A percentile compares a stretch with the other conserved stretches of the same genome.
Evolutionary conservation across 169 alveolate species (phyloP).

Genomic region (Babesia sp.): DNA sequence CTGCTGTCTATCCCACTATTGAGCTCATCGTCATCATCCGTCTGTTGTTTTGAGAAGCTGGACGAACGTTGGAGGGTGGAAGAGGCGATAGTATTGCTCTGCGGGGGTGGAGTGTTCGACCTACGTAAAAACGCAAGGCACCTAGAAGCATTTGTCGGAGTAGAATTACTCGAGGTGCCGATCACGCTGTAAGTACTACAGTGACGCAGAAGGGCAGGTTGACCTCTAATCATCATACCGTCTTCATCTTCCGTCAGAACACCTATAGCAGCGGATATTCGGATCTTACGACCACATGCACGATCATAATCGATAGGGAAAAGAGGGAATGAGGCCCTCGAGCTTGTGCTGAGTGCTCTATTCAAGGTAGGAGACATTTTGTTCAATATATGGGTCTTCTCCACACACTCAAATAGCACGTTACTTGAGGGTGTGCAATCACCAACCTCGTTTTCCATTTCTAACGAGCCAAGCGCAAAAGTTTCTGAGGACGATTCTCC

Average conservation of each 20-base stretch:
- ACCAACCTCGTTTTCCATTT: no score
- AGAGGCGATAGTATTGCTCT: not conserved
- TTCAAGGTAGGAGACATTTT: not conserved
- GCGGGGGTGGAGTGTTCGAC: not conserved
- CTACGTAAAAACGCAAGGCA: slow-evolving; percentile 18
- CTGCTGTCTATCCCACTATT: slow-evolving; percentile 12
- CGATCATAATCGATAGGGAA: slow-evolving; percentile 4
- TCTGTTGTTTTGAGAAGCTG: not conserved
- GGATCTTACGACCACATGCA: not conserved
- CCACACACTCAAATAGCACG: slow-evolving; percentile 11
- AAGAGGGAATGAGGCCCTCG: not conserved
- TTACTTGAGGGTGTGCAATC: not conserved
- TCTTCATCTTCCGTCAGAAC: slow-evolving; percentile 24
- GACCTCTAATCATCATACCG: not conserved
- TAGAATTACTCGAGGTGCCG: not conserved
- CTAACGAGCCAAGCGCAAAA: not conserved
- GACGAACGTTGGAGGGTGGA: not conserved
- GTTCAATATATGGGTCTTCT: slow-evolving; percentile 10
- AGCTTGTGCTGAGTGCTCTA: not conserved
- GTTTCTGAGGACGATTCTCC: not conserved
- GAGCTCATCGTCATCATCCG: slow-evolving; percentile 13
- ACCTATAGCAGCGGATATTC: slow-evolving; percentile 46
- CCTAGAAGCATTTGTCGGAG: not conserved
- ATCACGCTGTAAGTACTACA: slow-evolving; percentile 1
- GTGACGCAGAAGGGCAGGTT: not conserved